Evolutionary conservation across 2,329 filamentous ascomycete species (phyloP), one percentile per base, ranked within the genome.

Genomic region (Hypoxylon sp.): DNA sequence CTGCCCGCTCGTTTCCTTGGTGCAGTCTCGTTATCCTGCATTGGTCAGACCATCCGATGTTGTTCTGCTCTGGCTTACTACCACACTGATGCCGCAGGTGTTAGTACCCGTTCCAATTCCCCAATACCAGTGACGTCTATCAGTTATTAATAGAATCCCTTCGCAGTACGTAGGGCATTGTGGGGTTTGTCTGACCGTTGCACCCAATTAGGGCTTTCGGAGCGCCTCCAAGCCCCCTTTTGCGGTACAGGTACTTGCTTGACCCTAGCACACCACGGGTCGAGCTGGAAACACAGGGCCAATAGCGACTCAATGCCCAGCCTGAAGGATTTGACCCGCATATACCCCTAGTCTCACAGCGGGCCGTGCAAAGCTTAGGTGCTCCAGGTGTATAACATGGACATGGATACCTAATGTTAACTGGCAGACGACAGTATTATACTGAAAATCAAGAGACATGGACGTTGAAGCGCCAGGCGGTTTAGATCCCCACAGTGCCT

Each of bases 141-240:
- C 32, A 50, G 65, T 68, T 71, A 71, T 68, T 66, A 70, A 71
- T 70, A 71, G 67, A 65, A 69, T 60, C 57, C 48, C 32, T 60
- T 52, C 21, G 23, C 16, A 43, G 54, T 50, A n/a, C n/a, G n/a
- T n/a, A 61, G 39, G 63, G 63, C 54, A 61, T 61, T 48, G 53
- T 45, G 50, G 52, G 53, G 51, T 41, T 11, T 63, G 53, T 63
- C 48, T 9, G 25, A 51, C 48, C n/a, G 52, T 48, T 29, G 25
- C n/a, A 47, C 30, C 65, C 68, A 70, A 70, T 70, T 51, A 63
- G 21, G 39, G 41, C 25, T 60, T 27, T 16, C 41, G 47, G 34
- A 51, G 32, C 29, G 39, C 43, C 39, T 61, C 69, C 64, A 68
- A 71, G 69, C 69, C 69, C 65, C 60, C 59, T 55, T 55, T 62